Base-by-base conservation (phyloP, 2,329 filamentous ascomycete genomes). In the Kalmusia sp. region DNA sequence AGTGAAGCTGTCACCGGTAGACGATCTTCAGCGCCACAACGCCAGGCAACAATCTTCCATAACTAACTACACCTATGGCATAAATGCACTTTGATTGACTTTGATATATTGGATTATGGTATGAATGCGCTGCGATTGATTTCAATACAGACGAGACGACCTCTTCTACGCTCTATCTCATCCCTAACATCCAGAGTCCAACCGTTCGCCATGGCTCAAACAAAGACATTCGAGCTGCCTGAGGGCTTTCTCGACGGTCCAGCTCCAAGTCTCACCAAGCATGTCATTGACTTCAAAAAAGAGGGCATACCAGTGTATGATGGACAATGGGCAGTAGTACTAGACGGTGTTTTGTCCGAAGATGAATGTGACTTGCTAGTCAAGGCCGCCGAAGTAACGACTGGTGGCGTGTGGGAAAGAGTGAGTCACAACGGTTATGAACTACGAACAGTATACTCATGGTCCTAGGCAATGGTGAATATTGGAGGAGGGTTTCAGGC, bases 381-480 rank as follows among this genome's bases (percentile, higher is more conserved):
- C 4, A 51, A 56, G 11, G 54, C 52, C 2, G 63, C 58, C 2
- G 61, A 63, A 47, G 50, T 47, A 21, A 56, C 41, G 3, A 52
- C 55, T 11, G 49, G 39, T 27, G 58, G 48, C 11, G 45, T 76
- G 1, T 93, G 90, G 90, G 77, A 79, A 35, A 83, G 84, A 0
- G 90, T n/a, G n/a, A n/a, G n/a, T n/a, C n/a, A n/a, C n/a, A n/a
- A n/a, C n/a, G n/a, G n/a, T n/a, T n/a, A n/a, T n/a, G n/a, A n/a
- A n/a, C n/a, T n/a, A n/a, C n/a, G n/a, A n/a, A n/a, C n/a, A n/a
- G n/a, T n/a, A n/a, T 28, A 28, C 27, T 28, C 27, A 28, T 89
- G n/a, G 80, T 92, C 55, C 87, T 87, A 66, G 69, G 83, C 15
- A 88, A 87, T 6, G 68, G 69, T 8, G 87, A 88, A 6, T 74